Conservation (phyloP, 2,329 filamentous ascomycete genomes). For the Fonsecaea nubica region DNA sequence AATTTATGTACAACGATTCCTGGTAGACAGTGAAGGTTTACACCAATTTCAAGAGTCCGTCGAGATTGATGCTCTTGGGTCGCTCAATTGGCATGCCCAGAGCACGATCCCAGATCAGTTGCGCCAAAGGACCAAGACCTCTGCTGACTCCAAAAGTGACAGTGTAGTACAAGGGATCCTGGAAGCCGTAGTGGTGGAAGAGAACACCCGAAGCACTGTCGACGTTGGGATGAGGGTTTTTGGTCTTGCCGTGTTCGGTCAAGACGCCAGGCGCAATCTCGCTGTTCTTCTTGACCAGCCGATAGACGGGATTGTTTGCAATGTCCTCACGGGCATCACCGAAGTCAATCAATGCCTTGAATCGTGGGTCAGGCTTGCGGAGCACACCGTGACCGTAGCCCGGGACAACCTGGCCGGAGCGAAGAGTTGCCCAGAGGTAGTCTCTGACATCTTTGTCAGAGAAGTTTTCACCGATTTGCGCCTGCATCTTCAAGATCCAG, state of each 20-base stretch:
- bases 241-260: constrained; percentile 95
- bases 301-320: constrained; percentile 84
- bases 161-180: constrained; percentile 93
- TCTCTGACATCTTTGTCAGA: constrained; percentile 80
- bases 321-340: constrained; percentile 85
- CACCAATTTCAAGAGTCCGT: constrained; percentile 76
- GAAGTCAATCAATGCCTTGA: constrained; percentile 96
- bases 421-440: constrained; percentile 92
- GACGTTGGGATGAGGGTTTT: constrained; percentile 97
- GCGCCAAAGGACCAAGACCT: constrained; percentile 83
- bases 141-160: constrained; percentile 71
- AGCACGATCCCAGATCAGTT: constrained; percentile 95
- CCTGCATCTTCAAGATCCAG: constrained; percentile 97
- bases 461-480: constrained; percentile 78
- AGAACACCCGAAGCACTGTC: constrained; percentile 91
- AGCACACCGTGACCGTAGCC: constrained; percentile 96
- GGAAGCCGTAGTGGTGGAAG: constrained; percentile 98
- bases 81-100: constrained; percentile 94
- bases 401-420: constrained; percentile 90
- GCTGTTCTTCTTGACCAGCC: constrained; percentile 91
- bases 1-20: constrained; percentile 30
- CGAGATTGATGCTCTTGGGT: constrained; percentile 95
- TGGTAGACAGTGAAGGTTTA: constrained; percentile 31
- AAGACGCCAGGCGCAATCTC: constrained; percentile 89
- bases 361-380: constrained; percentile 94